Evolutionary conservation across 768 basidiomycete species (phyloP), one percentile per base, ranked within the genome.

Genomic region (Neoboletus subvelutipes): DNA sequence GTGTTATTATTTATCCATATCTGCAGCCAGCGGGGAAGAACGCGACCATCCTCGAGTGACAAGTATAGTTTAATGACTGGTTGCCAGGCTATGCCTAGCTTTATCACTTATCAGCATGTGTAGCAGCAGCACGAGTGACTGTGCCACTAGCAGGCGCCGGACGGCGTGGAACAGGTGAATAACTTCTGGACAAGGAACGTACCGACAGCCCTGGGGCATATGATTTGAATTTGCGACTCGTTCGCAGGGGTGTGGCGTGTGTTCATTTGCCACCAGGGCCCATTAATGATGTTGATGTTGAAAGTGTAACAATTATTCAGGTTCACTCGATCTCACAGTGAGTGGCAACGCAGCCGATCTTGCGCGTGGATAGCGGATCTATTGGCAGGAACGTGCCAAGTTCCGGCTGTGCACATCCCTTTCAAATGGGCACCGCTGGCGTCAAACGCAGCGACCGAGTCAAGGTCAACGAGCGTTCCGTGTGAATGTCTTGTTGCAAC

Each of bases 401-500:
- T 41, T 51, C 37, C 29, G 59, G 66, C 69, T 68, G 64, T 70
- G 67, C 40, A 26, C 18, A 13, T 50, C 33, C 6, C 45, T 12
- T 45, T 46, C 7, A 20, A 29, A 29, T 31, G 5, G 7, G 24
- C 24, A 53, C 26, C 2, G 37, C 39, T 48, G 43, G 61, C 61
- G 56, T 45, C 51, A 57, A 57, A 50, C 49, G 48, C 52, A 45
- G 42, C 48, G 55, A 60, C 46, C 34, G 39, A 41, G 42, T 40
- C 15, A 61, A 57, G 57, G 28, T 1, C 28, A 50, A 18, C 28
- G 34, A 31, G 37, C 34, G 55, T 46, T 40, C 53, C 60, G 67
- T 68, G 64, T 62, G 67, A 65, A 55, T 11, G 34, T 20, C 41
- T 40, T n/a, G 54, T 51, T 28, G 54, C 37, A 61, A 66, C 58